phyloP scores from a whole-genome alignment of 352 stramenopile species.

The Phytophthora pisi region DNA sequence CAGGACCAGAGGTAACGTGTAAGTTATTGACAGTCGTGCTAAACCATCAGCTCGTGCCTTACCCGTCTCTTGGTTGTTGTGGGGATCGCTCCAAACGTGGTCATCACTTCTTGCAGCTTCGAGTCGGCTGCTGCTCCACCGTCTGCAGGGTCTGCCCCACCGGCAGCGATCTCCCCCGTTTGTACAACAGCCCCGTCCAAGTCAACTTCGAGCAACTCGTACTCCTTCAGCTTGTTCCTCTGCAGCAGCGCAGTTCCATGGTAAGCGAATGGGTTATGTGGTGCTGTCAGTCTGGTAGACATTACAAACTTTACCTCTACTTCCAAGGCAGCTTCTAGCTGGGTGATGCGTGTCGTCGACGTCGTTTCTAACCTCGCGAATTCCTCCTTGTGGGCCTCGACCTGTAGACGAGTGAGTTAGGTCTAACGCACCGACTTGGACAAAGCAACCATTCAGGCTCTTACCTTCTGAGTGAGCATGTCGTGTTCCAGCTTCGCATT shows the following conservation, averaged over 20 bases:
- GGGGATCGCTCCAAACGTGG: constrained; percentile 71
- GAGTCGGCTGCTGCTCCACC: not conserved
- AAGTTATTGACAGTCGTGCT: not conserved
- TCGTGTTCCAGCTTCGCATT: constrained; percentile 53
- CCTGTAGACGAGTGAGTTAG: constrained; percentile 27
- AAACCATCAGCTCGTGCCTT: constrained; percentile 9
- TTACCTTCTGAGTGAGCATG: constrained; percentile 78
- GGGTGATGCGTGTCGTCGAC: constrained; percentile 62
- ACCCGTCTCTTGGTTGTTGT: constrained; percentile 71
- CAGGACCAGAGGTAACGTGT: not conserved
- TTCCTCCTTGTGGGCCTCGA: constrained; percentile 72
- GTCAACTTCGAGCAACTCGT: constrained; percentile 77
- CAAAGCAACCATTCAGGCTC: not conserved
- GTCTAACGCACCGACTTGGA: not conserved
- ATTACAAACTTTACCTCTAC: constrained; percentile 40
- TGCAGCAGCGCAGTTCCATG: constrained; percentile 10
- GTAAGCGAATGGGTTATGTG: not conserved
- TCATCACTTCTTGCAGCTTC: constrained; percentile 52
- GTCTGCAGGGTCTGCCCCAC: not conserved
- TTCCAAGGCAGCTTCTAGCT: constrained; percentile 61
- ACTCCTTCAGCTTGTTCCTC: constrained; percentile 68
- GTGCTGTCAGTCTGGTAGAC: not conserved
- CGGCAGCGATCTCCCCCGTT: constrained; percentile 48
- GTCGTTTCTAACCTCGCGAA: constrained; percentile 72
- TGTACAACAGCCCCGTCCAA: constrained; percentile 72